Percentiles rank a stretch among this genome's conserved stretches.
phyloP scores from a whole-genome alignment of 176 grass and related monocot species.

The Themeda triandra region DNA sequence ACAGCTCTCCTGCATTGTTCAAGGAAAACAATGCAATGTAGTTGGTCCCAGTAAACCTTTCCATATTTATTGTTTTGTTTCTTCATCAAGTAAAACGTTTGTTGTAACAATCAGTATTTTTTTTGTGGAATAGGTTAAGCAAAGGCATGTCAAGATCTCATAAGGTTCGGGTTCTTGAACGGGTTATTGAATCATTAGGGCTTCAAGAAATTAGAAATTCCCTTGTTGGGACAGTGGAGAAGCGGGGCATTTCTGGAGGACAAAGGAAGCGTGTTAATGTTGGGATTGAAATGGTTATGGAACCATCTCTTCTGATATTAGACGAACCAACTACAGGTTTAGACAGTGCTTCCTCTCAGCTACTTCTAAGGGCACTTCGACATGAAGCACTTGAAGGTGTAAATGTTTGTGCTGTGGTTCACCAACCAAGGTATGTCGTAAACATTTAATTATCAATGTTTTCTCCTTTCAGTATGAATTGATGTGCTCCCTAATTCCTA shows the following conservation, averaged over 20 bases:
- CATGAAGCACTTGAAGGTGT: conserved; percentile 78
- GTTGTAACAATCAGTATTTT: conserved; percentile 2
- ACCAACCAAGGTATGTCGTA: conserved; percentile 68
- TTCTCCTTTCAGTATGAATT: conserved; percentile 7
- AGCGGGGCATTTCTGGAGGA: conserved; percentile 78
- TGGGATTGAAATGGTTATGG: conserved; percentile 89
- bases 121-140: conserved; percentile 44
- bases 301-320: conserved; percentile 83
- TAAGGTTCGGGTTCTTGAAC: conserved; percentile 70
- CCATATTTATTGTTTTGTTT: neutral
- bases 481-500: neutral
- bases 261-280: conserved; percentile 87
- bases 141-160: conserved; percentile 49
- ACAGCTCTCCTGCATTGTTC: neutral
- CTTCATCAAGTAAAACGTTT: neutral
- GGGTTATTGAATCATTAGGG: conserved; percentile 67
- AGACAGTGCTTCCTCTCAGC: conserved; percentile 82
- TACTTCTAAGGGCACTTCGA: conserved; percentile 71
- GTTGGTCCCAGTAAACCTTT: neutral
- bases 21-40: neutral
- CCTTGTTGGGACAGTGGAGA: conserved; percentile 87
- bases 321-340: conserved; percentile 89
- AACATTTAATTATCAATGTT: conserved; percentile 3
- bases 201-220: conserved; percentile 74
- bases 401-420: conserved; percentile 75